A percentile compares a stretch with the other conserved stretches of the same genome.
phyloP scores from a whole-genome alignment of 2,329 filamentous ascomycete species.

The Tolypocladium tundrense region DNA sequence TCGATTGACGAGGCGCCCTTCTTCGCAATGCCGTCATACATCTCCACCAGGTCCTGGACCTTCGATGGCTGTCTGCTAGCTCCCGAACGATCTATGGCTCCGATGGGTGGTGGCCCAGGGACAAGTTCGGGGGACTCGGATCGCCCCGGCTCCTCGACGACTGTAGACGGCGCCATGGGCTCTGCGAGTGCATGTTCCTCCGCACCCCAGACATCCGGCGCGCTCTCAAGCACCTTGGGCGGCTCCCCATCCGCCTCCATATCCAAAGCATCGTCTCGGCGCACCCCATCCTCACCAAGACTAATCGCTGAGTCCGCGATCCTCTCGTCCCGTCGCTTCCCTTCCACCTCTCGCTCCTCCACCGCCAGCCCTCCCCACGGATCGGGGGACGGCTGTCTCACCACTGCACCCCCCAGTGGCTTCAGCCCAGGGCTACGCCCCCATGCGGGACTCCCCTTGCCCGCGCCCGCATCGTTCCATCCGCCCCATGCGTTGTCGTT shows the following conservation, averaged over 20 bases:
- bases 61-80: conserved; percentile 26
- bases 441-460: conserved; percentile 17
- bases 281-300: conserved; percentile 10
- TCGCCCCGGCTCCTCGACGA: not conserved
- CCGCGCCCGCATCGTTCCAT: conserved; percentile 21
- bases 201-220: not conserved
- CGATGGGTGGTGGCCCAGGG: conserved; percentile 9
- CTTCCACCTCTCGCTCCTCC: conserved; percentile 8
- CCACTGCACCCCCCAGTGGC: conserved; percentile 13
- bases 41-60: conserved; percentile 39
- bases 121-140: conserved; percentile 10
- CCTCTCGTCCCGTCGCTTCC: conserved; percentile 9
- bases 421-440: conserved; percentile 21
- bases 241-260: not conserved
- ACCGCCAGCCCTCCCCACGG: conserved; percentile 17
- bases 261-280: not conserved
- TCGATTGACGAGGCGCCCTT: conserved; percentile 4
- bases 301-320: conserved; percentile 19
- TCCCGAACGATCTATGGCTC: conserved; percentile 3
- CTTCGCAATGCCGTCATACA: conserved; percentile 35
- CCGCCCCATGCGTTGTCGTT: conserved; percentile 24
- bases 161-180: not conserved
- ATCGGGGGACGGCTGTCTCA: conserved; percentile 17
- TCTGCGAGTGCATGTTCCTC: not conserved
- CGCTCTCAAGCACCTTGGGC: not conserved